Conservation (phyloP, 2,329 filamentous ascomycete genomes). For the Sarocladium kiliense region DNA sequence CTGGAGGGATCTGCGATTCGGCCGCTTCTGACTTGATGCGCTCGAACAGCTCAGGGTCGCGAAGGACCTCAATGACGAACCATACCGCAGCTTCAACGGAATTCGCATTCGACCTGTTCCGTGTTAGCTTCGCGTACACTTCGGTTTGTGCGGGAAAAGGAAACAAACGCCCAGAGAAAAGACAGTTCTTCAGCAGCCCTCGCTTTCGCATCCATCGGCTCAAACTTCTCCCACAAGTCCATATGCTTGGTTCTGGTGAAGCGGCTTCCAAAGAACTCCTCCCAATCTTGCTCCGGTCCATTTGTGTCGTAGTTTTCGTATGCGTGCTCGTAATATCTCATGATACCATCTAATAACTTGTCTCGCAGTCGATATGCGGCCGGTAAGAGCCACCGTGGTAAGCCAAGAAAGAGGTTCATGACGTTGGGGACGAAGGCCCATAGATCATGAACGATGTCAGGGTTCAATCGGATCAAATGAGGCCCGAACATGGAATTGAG, state of each 20-base stretch:
- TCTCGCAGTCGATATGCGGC: slow-evolving; percentile 15
- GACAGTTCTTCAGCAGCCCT: slow-evolving; percentile 2
- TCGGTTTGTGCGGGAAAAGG: neutral
- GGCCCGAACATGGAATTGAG: slow-evolving; percentile 18
- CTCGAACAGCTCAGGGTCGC: neutral
- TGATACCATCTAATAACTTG: slow-evolving; percentile 13
- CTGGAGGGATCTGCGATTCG: neutral
- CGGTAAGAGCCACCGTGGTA: slow-evolving; percentile 17
- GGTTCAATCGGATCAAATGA: slow-evolving; percentile 17
- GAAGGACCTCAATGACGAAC: neutral
- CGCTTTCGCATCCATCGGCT: neutral
- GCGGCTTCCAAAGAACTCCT: slow-evolving; percentile 21
- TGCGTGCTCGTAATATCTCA: slow-evolving; percentile 11
- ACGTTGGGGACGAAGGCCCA: slow-evolving; percentile 20
- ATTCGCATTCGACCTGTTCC: slow-evolving; percentile 3
- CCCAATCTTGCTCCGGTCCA: slow-evolving; percentile 4
- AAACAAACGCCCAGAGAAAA: slow-evolving; percentile 2
- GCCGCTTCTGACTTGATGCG: neutral
- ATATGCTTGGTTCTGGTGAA: neutral
- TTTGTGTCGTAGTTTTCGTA: slow-evolving; percentile 16
- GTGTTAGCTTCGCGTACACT: neutral
- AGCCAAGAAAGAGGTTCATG: slow-evolving; percentile 15
- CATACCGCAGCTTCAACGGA: neutral
- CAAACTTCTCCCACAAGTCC: neutral
- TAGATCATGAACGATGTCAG: slow-evolving; percentile 19